phyloP scores from a whole-genome alignment of 805 yeast species.

The Yamadazyma paraphyllophila region DNA sequence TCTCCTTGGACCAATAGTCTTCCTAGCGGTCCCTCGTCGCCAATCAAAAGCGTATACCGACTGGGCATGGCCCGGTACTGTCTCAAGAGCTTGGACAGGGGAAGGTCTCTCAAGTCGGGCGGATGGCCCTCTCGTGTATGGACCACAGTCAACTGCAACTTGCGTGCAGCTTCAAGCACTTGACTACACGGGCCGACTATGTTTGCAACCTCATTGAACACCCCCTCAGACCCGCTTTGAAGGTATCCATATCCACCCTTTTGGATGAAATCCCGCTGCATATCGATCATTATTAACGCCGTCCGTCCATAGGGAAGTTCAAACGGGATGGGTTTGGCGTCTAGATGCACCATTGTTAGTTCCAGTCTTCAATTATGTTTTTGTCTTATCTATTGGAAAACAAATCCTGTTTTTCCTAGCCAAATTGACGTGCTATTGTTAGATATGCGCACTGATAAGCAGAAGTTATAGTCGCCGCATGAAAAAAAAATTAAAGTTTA shows the following conservation, averaged over 20 bases:
- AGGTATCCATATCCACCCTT: constrained; percentile 11
- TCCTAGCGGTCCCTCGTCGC: too few species aligned
- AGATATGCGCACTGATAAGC: constrained; percentile 1
- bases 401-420: too few species aligned
- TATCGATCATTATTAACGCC: constrained; percentile 9
- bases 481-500: not conserved
- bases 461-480: not conserved
- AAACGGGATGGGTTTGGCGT: constrained; percentile 5
- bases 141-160: constrained; percentile 9
- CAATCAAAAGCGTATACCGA: too few species aligned
- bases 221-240: constrained; percentile 11
- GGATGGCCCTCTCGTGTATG: constrained; percentile 13
- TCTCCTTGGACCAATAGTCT: constrained; percentile 10
- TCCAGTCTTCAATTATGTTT: too few species aligned
- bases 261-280: constrained; percentile 12
- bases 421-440: too few species aligned
- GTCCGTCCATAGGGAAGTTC: constrained; percentile 6
- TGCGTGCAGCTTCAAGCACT: constrained; percentile 9
- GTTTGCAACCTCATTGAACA: too few species aligned
- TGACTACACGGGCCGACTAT: constrained; percentile 9
- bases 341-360: too few species aligned
- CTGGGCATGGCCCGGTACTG: too few species aligned
- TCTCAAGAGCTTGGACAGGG: too few species aligned
- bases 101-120: constrained; percentile 11
- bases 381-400: too few species aligned